phyloP scores from a whole-genome alignment of 2,329 filamentous ascomycete species.

The Phaeosphaeriaceae sp. region DNA sequence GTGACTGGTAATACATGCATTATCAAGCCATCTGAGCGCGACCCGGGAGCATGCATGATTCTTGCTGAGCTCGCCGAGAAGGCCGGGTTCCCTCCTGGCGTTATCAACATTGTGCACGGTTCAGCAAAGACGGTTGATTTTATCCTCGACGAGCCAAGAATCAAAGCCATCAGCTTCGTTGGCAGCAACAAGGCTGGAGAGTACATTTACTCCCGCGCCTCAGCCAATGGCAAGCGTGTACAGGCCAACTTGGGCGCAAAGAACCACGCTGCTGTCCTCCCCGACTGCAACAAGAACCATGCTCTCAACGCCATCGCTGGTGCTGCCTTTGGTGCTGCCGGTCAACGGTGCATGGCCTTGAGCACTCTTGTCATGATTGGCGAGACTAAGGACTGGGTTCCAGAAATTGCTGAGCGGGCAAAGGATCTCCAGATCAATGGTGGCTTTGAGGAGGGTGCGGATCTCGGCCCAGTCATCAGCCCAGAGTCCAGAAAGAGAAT shows the following conservation, averaged over 20 bases:
- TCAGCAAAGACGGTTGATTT: conserved; percentile 83
- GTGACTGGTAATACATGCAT: conserved; percentile 84
- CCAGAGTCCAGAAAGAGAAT: conserved; percentile 81
- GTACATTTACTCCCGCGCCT: conserved; percentile 81
- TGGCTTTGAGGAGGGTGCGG: conserved; percentile 80
- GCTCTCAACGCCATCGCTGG: conserved; percentile 84
- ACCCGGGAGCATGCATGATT: conserved; percentile 85
- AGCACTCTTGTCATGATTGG: conserved; percentile 84
- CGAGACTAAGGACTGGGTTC: conserved; percentile 82
- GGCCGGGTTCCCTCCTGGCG: conserved; percentile 81
- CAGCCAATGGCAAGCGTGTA: conserved; percentile 85
- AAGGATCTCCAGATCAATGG: conserved; percentile 76
- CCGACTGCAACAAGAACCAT: conserved; percentile 90
- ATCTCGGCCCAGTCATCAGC: conserved; percentile 82
- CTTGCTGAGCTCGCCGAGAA: conserved; percentile 79
- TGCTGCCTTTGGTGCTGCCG: conserved; percentile 83
- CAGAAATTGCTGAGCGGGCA: conserved; percentile 77
- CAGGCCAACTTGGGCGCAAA: conserved; percentile 88
- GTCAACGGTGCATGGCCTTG: conserved; percentile 86
- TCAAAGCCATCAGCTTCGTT: conserved; percentile 88
- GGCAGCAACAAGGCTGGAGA: conserved; percentile 87
- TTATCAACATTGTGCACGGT: conserved; percentile 84
- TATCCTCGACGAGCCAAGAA: conserved; percentile 81
- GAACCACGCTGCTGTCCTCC: conserved; percentile 84
- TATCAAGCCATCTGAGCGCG: conserved; percentile 85